Conservation (phyloP, 495 filamentous ascomycete genomes). For the Terfezia boudieri region DNA sequence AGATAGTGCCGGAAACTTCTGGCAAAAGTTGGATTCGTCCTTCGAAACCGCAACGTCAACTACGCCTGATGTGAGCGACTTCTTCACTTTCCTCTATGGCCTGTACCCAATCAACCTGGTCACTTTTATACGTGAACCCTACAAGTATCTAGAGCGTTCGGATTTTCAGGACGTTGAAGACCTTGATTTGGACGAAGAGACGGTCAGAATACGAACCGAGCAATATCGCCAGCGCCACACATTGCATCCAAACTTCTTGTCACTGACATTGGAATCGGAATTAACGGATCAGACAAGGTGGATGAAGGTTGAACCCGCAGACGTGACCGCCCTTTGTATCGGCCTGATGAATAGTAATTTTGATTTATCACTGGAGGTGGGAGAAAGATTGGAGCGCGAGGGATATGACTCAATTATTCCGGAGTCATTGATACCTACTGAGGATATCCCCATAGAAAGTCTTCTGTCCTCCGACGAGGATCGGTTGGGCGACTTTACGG, state of each 20-base stretch:
- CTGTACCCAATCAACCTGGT: constrained; percentile 61
- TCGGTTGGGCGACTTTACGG: constrained; percentile 3
- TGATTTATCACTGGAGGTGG: background rate
- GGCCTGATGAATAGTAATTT: constrained; percentile 24
- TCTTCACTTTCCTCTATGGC: constrained; percentile 62
- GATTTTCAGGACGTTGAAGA: constrained; percentile 39
- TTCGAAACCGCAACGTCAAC: constrained; percentile 35
- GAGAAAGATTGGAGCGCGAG: background rate
- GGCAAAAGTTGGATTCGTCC: constrained; percentile 37
- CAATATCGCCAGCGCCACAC: constrained; percentile 42
- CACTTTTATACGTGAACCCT: constrained; percentile 53
- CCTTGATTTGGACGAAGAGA: constrained; percentile 44
- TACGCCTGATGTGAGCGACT: constrained; percentile 45
- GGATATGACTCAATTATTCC: constrained; percentile 13
- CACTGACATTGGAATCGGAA: constrained; percentile 45
- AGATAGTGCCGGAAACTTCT: constrained; percentile 17
- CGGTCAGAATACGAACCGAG: constrained; percentile 46
- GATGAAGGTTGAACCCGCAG: constrained; percentile 47
- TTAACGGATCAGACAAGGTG: constrained; percentile 45
- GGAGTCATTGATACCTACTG: constrained; percentile 15
- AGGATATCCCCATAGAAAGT: constrained; percentile 21
- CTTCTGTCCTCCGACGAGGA: constrained; percentile 16
- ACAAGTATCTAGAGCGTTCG: constrained; percentile 41
- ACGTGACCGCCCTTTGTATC: constrained; percentile 48
- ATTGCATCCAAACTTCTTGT: constrained; percentile 53